A percentile compares a stretch with the other conserved stretches of the same genome.
Conservation (phyloP, 2,329 filamentous ascomycete genomes). For the Epichloe glyceriae region DNA sequence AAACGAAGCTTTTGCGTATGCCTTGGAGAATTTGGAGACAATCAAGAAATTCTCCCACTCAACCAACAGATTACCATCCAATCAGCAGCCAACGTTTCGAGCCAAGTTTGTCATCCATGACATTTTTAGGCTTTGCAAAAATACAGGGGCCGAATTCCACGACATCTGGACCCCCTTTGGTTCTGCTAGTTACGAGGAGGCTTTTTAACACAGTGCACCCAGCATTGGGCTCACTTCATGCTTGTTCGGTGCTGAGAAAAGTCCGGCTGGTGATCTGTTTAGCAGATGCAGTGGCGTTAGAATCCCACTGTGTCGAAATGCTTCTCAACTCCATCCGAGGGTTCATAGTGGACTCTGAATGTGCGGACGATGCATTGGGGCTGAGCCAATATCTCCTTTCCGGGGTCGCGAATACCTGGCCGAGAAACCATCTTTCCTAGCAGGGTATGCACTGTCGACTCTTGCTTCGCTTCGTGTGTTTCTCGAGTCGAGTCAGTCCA, state of each 20-base stretch:
- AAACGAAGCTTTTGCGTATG: conserved; percentile 43
- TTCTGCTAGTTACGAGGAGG: conserved; percentile 61
- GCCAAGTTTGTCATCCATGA: conserved; percentile 64
- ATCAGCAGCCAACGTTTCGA: conserved; percentile 78
- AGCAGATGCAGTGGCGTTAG: conserved; percentile 57
- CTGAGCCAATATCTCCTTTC: conserved; percentile 73
- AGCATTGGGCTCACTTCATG: conserved; percentile 74
- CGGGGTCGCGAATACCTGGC: conserved; percentile 53
- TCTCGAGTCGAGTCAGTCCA: conserved; percentile 59
- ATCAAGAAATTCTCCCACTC: conserved; percentile 63
- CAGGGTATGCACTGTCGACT: conserved; percentile 67
- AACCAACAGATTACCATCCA: conserved; percentile 50
- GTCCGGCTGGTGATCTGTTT: conserved; percentile 70
- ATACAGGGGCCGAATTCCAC: conserved; percentile 50
- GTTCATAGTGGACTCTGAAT: conserved; percentile 72
- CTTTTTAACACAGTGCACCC: conserved; percentile 72
- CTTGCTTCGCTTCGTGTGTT: conserved; percentile 69
- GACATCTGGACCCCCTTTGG: conserved; percentile 68
- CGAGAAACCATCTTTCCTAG: conserved; percentile 59
- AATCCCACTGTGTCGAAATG: conserved; percentile 82
- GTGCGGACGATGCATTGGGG: conserved; percentile 80
- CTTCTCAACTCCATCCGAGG: conserved; percentile 66
- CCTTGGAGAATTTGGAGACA: conserved; percentile 49
- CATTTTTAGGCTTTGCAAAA: conserved; percentile 63
- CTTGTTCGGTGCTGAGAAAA: conserved; percentile 76